Conservation (phyloP, 1,139 yeast genomes). For the Taphrina sp. region DNA sequence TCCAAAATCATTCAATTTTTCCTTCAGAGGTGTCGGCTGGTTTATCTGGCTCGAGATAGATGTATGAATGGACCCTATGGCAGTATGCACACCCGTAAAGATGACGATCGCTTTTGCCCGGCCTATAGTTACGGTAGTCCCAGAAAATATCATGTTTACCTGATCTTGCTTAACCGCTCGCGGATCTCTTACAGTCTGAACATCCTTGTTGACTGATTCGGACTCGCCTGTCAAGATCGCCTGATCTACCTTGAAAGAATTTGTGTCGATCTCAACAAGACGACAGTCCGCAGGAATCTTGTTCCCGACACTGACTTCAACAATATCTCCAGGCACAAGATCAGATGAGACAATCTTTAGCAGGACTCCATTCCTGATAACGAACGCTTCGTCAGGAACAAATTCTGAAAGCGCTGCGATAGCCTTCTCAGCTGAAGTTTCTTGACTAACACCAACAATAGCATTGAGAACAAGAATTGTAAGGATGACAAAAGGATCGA, state of each 20-base stretch:
- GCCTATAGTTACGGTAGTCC: constrained; percentile 52
- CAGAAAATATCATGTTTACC: constrained; percentile 50
- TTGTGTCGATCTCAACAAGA: constrained; percentile 42
- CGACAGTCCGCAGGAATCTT: constrained; percentile 52
- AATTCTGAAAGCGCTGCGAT: constrained; percentile 48
- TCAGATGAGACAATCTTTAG: constrained; percentile 48
- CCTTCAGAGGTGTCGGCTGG: constrained; percentile 44
- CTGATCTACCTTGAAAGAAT: constrained; percentile 52
- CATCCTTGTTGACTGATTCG: constrained; percentile 48
- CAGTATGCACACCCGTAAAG: constrained; percentile 50
- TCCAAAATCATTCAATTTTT: constrained; percentile 48
- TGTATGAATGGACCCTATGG: constrained; percentile 52
- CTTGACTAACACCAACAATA: constrained; percentile 49
- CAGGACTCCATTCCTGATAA: constrained; percentile 46
- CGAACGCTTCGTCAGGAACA: constrained; percentile 47
- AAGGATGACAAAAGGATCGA: constrained; percentile 48
- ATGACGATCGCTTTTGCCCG: constrained; percentile 50
- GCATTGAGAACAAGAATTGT: constrained; percentile 47
- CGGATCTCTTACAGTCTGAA: constrained; percentile 40
- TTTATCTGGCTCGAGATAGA: constrained; percentile 44
- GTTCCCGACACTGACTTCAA: constrained; percentile 51
- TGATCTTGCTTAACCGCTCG: constrained; percentile 52
- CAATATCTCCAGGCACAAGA: constrained; percentile 53
- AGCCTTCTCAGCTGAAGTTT: constrained; percentile 48
- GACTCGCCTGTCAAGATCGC: constrained; percentile 55